Evolutionary conservation across 805 yeast genomes (phyloP).

Genomic region (Citeromyces matritensis): DNA sequence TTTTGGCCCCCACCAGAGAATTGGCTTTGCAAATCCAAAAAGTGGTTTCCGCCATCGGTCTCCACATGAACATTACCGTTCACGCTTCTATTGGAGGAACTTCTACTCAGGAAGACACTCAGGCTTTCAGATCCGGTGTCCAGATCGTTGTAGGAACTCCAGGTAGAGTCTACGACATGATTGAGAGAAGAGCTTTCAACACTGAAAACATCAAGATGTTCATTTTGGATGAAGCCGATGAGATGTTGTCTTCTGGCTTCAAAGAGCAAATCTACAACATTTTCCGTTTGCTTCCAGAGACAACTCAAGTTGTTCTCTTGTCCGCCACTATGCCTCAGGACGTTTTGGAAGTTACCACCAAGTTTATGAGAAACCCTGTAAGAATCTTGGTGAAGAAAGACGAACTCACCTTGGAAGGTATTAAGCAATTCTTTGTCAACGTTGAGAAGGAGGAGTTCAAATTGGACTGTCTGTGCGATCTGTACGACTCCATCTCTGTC

Average conservation of each 20-base stretch:
- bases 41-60: constrained; percentile 78
- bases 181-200: constrained; percentile 63
- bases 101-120: constrained; percentile 65
- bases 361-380: constrained; percentile 88
- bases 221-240: constrained; percentile 95
- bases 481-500: constrained; percentile 87
- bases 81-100: constrained; percentile 95
- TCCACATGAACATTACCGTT: constrained; percentile 71
- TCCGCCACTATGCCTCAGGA: constrained; percentile 91
- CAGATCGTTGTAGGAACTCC: constrained; percentile 97
- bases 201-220: constrained; percentile 76
- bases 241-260: constrained; percentile 84
- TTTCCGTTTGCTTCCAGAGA: constrained; percentile 68
- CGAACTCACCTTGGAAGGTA: constrained; percentile 87
- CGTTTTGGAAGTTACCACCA: constrained; percentile 81
- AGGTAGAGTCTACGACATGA: constrained; percentile 86
- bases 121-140: constrained; percentile 59
- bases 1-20: constrained; percentile 93
- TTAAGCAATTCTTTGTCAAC: constrained; percentile 80
- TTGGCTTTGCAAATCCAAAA: constrained; percentile 85
- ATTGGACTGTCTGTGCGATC: constrained; percentile 86
- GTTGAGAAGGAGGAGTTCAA: constrained; percentile 91
- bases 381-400: constrained; percentile 91
- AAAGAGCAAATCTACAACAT: constrained; percentile 91
- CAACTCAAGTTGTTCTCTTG: constrained; percentile 84